phyloP scores from a whole-genome alignment of 192 early-diverging fungal genomes.

The Coemansia asiatica region DNA sequence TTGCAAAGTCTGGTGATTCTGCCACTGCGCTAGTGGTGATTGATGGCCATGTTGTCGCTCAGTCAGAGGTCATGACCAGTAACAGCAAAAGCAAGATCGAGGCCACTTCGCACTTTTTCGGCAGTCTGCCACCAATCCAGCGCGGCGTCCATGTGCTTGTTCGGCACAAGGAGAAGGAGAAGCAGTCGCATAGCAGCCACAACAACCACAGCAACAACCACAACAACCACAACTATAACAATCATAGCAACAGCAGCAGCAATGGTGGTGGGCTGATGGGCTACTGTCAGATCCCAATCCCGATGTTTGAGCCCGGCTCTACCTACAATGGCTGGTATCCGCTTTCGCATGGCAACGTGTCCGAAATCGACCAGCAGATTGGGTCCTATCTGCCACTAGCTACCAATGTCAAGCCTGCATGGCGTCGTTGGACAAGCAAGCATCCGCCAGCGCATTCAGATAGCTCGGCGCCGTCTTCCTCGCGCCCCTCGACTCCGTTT shows the following conservation, averaged over 20 bases:
- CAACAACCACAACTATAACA: background rate
- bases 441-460: background rate
- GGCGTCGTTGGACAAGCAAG: constrained; percentile 10
- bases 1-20: constrained; percentile 8
- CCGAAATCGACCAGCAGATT: constrained; percentile 7
- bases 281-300: constrained; percentile 38
- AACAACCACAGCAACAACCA: no score
- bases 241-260: constrained; percentile 1
- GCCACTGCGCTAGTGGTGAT: constrained; percentile 22
- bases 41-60: constrained; percentile 33
- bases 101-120: constrained; percentile 32
- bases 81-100: constrained; percentile 7
- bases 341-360: constrained; percentile 30
- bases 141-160: constrained; percentile 26
- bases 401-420: constrained; percentile 15
- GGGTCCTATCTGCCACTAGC: constrained; percentile 27
- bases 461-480: background rate
- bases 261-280: constrained; percentile 28
- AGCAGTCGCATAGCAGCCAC: constrained; percentile 3
- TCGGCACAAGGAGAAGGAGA: constrained; percentile 12
- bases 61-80: constrained; percentile 16
- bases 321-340: constrained; percentile 55
- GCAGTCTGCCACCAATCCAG: constrained; percentile 29
- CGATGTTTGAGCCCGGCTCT: constrained; percentile 29
- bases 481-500: constrained; percentile 27